Evolutionary conservation across 2,329 filamentous ascomycete species (phyloP).

Genomic region (Pyrenochaeta sp.): DNA sequence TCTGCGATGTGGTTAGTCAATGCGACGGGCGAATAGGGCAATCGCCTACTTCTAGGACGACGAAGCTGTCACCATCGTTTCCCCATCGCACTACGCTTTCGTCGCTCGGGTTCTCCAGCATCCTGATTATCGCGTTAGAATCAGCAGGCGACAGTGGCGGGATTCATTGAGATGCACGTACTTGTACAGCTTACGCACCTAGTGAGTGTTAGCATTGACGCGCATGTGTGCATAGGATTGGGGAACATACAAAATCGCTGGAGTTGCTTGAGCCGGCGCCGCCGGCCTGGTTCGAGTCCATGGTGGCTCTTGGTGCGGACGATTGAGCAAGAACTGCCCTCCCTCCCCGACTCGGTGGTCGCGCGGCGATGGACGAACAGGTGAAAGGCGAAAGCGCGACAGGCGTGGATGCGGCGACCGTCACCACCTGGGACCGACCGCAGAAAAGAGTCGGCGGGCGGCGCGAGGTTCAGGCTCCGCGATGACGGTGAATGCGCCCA

Average conservation of each 20-base stretch:
- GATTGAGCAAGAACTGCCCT: constrained; percentile 2
- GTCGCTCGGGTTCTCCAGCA: constrained; percentile 95
- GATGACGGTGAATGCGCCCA: constrained; percentile 9
- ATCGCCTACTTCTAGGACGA: constrained; percentile 83
- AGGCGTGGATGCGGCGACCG: constrained; percentile 4
- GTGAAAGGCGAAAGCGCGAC: neutral
- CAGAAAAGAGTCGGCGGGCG: constrained; percentile 10
- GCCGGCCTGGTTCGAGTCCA: constrained; percentile 42
- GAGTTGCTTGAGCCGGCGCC: constrained; percentile 74
- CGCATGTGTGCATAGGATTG: constrained; percentile 1
- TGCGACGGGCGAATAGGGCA: neutral
- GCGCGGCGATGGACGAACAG: constrained; percentile 13
- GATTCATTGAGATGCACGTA: constrained; percentile 58
- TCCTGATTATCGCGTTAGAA: constrained; percentile 63
- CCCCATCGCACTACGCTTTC: constrained; percentile 95
- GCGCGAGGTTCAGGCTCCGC: constrained; percentile 22
- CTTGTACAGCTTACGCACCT: constrained; percentile 99
- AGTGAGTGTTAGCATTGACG: constrained; percentile 27
- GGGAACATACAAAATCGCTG: constrained; percentile 88
- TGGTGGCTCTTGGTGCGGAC: constrained; percentile 20
- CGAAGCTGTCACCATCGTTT: constrained; percentile 92
- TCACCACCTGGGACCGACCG: constrained; percentile 3
- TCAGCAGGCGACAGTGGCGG: constrained; percentile 14
- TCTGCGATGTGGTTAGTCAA: constrained; percentile 62
- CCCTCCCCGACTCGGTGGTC: constrained; percentile 3